These are phyloP conservation scores for Eucalyptus erythrocorys DNA, from an alignment of 345 rosid genomes.

Conservation along the genomic window DNA sequence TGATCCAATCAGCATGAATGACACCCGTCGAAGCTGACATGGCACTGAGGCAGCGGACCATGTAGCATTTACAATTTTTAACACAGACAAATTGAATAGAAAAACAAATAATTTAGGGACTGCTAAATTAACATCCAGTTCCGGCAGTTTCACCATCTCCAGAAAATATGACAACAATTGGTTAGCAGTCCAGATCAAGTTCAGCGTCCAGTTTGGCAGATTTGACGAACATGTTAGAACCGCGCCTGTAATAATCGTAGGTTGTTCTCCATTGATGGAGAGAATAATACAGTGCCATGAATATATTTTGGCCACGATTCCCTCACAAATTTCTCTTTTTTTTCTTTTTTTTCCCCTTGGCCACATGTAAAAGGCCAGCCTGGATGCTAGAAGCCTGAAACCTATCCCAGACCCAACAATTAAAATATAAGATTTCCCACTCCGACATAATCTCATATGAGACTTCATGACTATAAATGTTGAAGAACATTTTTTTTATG, in stretches of 20 bases:
- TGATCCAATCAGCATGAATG: rapidly evolving
- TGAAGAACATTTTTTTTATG: neutral
- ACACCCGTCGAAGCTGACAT: neutral
- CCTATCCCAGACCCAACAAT: neutral
- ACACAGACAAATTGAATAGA: neutral
- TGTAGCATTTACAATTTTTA: neutral
- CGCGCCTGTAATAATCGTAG: neutral
- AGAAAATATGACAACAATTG: neutral
- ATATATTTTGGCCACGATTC: neutral
- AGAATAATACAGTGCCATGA: neutral
- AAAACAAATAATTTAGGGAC: neutral
- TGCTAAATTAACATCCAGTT: neutral
- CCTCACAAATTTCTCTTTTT: neutral
- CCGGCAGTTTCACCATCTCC: neutral
- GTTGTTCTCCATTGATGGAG: neutral
- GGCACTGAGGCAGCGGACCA: neutral
- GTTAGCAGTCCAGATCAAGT: neutral
- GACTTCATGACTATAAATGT: neutral
- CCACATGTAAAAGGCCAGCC: neutral
- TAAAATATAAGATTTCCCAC: neutral
- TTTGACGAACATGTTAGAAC: neutral
- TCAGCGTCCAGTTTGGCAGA: neutral
- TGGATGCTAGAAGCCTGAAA: neutral
- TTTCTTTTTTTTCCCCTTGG: neutral
- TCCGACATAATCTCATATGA: neutral